Evolutionary conservation across 75 land plant species (phyloP).

Genomic region (Selaginella tamariscina): DNA sequence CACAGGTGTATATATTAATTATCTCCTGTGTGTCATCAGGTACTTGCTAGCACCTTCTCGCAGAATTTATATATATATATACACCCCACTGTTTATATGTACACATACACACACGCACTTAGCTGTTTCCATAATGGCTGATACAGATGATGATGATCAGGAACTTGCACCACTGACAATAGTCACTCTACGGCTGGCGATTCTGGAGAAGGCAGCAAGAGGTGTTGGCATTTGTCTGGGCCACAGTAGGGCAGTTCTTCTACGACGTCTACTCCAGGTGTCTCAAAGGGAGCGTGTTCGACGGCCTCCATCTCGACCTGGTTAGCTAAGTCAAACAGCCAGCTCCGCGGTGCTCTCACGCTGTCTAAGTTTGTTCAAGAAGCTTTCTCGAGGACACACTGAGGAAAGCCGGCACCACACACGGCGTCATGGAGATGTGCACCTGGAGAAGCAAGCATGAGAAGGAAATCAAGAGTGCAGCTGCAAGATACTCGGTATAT

Average conservation of each 20-base stretch:
- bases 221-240: slow-evolving; percentile 73
- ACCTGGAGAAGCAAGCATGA: slow-evolving; percentile 69
- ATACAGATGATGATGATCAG: slow-evolving; percentile 5
- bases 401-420: slow-evolving; percentile 30
- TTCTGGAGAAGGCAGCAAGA: slow-evolving; percentile 74
- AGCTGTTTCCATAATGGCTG: too few species aligned
- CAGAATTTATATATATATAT: too few species aligned
- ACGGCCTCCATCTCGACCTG: slow-evolving; percentile 79
- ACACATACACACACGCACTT: too few species aligned
- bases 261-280: too few species aligned
- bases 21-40: too few species aligned
- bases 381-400: not conserved
- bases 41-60: too few species aligned
- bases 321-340: slow-evolving; percentile 39
- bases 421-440: slow-evolving; percentile 71
- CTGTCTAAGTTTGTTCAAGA: not conserved
- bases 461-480: slow-evolving; percentile 41
- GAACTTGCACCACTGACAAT: slow-evolving; percentile 49
- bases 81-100: too few species aligned
- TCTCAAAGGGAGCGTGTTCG: slow-evolving; percentile 69
- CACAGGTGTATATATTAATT: too few species aligned
- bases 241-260: slow-evolving; percentile 79
- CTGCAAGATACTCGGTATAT: slow-evolving; percentile 46
- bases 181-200: slow-evolving; percentile 59
- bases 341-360: slow-evolving; percentile 41